phyloP scores from a whole-genome alignment of 1,284 basidiomycete genomes.

The Moesziomyces antarcticus region DNA sequence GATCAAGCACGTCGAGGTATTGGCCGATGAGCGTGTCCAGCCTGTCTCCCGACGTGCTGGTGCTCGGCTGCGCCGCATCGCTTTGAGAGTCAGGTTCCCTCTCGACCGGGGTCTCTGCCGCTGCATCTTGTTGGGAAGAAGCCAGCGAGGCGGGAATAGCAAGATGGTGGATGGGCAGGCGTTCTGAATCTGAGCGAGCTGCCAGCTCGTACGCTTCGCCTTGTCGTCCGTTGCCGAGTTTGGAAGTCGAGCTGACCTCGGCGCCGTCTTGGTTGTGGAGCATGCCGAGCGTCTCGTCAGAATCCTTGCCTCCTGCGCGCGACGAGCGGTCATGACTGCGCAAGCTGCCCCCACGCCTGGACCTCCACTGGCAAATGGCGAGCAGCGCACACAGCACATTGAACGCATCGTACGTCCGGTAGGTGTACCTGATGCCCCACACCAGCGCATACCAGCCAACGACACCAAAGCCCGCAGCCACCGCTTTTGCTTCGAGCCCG shows the following conservation, averaged over 20 bases:
- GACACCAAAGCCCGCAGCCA: slow-evolving; percentile 24
- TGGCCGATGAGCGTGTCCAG: slow-evolving; percentile 30
- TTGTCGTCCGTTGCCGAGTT: background rate
- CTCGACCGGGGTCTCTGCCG: background rate
- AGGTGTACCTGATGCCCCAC: slow-evolving; percentile 52
- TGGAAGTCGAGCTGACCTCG: background rate
- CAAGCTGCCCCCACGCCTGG: slow-evolving; percentile 16
- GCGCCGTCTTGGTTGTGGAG: slow-evolving; percentile 3
- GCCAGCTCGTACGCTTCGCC: slow-evolving; percentile 17
- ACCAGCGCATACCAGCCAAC: slow-evolving; percentile 39
- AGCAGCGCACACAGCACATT: slow-evolving; percentile 24
- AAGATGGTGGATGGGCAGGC: slow-evolving; percentile 35
- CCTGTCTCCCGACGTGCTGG: slow-evolving; percentile 2
- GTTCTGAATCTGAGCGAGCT: slow-evolving; percentile 3
- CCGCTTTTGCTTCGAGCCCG: slow-evolving; percentile 14
- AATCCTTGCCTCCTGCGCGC: slow-evolving; percentile 9
- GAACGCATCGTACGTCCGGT: slow-evolving; percentile 44
- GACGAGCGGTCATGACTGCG: background rate
- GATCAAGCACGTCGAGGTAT: slow-evolving; percentile 51
- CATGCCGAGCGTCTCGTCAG: slow-evolving; percentile 29
- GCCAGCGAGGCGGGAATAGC: slow-evolving; percentile 16
- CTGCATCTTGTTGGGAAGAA: background rate
- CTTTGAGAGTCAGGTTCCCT: background rate
- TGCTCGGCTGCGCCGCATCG: background rate
- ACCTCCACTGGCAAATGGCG: slow-evolving; percentile 32